Conservation (phyloP, 169 alveolate species). For the Neospora caninum region DNA sequence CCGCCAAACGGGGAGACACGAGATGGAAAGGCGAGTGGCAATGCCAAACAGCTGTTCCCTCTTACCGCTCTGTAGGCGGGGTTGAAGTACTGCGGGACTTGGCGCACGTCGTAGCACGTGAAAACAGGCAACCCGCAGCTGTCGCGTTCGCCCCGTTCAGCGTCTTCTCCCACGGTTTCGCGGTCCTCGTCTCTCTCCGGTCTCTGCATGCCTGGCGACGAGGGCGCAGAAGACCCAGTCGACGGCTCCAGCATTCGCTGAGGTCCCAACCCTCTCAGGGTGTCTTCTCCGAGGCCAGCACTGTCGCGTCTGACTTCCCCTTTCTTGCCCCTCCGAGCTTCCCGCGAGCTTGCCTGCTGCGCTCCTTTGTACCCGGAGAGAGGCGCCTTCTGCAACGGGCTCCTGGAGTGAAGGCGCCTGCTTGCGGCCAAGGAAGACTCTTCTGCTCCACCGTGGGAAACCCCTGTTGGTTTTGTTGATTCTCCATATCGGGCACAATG, state of each 20-base stretch:
- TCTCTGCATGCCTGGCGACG: neutral
- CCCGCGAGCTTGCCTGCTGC: no score
- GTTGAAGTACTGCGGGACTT: conserved; percentile 27
- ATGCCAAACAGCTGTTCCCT: neutral
- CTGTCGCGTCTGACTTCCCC: no score
- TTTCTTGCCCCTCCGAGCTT: no score
- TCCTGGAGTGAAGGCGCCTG: no score
- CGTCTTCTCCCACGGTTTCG: neutral
- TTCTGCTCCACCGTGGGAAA: no score
- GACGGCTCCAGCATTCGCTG: neutral
- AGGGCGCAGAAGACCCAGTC: neutral
- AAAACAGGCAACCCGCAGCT: neutral
- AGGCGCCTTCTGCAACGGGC: no score
- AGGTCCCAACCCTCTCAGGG: no score
- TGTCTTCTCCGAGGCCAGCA: no score
- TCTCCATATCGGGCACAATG: no score
- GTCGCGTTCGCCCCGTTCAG: neutral
- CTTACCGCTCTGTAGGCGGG: conserved; percentile 34
- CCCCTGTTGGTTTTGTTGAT: no score
- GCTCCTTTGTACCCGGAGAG: no score
- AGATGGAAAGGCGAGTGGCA: neutral
- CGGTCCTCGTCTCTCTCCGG: neutral
- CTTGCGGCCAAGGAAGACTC: no score
- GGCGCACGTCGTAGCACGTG: conserved; percentile 52
- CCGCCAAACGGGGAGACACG: neutral